Evolutionary conservation across 192 early-diverging fungal genomes (phyloP).

Genomic region (Diversispora epigaea): DNA sequence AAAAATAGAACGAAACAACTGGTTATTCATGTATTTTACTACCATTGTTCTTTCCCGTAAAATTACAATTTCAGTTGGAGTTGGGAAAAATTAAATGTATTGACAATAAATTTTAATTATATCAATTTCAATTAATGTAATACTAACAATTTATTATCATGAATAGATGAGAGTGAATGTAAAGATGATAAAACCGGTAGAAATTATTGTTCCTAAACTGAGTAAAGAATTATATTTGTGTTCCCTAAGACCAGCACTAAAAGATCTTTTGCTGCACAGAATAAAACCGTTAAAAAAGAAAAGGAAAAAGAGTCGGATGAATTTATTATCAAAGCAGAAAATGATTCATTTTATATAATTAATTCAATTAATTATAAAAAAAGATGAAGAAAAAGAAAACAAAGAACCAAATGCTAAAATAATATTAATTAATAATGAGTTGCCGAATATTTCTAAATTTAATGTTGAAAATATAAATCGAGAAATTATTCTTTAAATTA

Average conservation of each 20-base stretch:
- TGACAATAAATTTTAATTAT: too few species aligned
- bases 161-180: too few species aligned
- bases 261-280: background rate
- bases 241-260: conserved; percentile 21
- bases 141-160: too few species aligned
- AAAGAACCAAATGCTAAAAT: conserved; percentile 8
- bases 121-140: too few species aligned
- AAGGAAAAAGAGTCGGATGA: background rate
- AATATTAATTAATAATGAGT: conserved; percentile 44
- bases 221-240: background rate
- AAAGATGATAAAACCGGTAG: background rate
- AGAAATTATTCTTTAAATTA: conserved; percentile 37
- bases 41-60: too few species aligned
- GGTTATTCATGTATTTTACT: too few species aligned
- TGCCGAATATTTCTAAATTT: conserved; percentile 64
- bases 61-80: too few species aligned
- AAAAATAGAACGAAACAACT: too few species aligned
- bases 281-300: background rate
- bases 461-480: conserved; percentile 42
- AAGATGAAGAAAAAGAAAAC: background rate
- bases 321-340: conserved; percentile 28
- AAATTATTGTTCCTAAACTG: background rate
- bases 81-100: too few species aligned
- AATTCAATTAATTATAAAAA: background rate
- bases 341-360: conserved; percentile 33